Conservation (phyloP, 306 rosid species). For the Vicia sativa region DNA sequence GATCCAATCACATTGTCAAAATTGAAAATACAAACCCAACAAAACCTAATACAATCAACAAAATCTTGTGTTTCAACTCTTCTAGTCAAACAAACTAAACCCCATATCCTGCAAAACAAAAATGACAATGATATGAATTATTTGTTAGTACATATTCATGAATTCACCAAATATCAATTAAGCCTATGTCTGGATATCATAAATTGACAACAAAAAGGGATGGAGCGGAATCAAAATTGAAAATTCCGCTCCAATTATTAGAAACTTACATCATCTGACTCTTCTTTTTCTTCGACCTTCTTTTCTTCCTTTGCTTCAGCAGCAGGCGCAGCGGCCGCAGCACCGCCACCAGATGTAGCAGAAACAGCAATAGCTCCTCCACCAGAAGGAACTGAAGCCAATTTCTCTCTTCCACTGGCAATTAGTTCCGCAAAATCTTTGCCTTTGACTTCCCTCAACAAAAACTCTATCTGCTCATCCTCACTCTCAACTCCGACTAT, state of each 20-base stretch:
- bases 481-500: conserved; percentile 69
- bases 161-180: background rate
- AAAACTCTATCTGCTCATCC: conserved; percentile 49
- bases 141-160: background rate
- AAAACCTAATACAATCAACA: conserved; percentile 38
- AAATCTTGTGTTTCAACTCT: conserved; percentile 33
- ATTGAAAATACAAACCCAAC: conserved; percentile 22
- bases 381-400: conserved; percentile 57
- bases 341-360: conserved; percentile 44
- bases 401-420: conserved; percentile 68
- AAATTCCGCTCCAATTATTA: too few species aligned
- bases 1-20: conserved; percentile 27
- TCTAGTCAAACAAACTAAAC: conserved; percentile 66
- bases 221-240: background rate
- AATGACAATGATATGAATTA: background rate
- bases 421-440: conserved; percentile 67
- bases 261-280: conserved; percentile 63
- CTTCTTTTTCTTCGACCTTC: conserved; percentile 77
- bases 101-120: conserved; percentile 68
- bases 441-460: conserved; percentile 56
- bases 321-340: conserved; percentile 46
- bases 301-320: conserved; percentile 66
- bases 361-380: conserved; percentile 54
- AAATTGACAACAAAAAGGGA: too few species aligned
- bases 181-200: background rate